Evolutionary conservation across 345 rosid genomes (phyloP), one percentile per base, ranked within the genome.

Genomic region (Triadica sebifera): DNA sequence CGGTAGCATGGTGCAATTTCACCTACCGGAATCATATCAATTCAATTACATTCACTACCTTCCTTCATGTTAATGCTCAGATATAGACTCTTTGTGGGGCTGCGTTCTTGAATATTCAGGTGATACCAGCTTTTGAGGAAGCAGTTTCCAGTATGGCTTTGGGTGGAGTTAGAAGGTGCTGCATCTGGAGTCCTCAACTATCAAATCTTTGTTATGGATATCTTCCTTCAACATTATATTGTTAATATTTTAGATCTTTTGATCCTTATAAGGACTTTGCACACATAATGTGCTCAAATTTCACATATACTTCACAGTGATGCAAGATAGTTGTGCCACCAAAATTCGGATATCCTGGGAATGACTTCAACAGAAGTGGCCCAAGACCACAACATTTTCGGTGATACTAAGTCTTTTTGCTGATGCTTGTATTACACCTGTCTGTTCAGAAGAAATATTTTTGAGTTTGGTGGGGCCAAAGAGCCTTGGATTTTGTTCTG

Each of bases 281-380:
- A 50, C 55, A 22, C 52, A 43, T 69, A 41, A 65, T 25, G 55
- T 65, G 20, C 66, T 69, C 70, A 77, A 75, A 52, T 82, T 76
- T 78, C 34, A 79, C 79, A 34, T 71, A 58, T 69, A 75, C 81
- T 43, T 81, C 72, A 73, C 88, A 86, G 88, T 80, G 77, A 78
- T 86, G 89, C 96, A 92, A 97, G 98, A 84, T 92, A 78, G 82
- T 89, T 83, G 98, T 92, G 79, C 98, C 97, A 3, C 98, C 98
- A 20, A 98, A 94, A 73, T 73, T 92, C 69, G 98, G 98, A 81
- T 92, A 92, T 84, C 98, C 98, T 16, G 98, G 80, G 71, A 89
- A 89, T 81, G 96, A 92, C 81, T 91, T 43, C 91, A 94, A 87
- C 85, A 92, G 77, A 78, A 87, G 93, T 67, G 96, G 80, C 9